Evolutionary conservation across 169 alveolate genomes (phyloP).

Genomic region (Perkinsus marinus): DNA sequence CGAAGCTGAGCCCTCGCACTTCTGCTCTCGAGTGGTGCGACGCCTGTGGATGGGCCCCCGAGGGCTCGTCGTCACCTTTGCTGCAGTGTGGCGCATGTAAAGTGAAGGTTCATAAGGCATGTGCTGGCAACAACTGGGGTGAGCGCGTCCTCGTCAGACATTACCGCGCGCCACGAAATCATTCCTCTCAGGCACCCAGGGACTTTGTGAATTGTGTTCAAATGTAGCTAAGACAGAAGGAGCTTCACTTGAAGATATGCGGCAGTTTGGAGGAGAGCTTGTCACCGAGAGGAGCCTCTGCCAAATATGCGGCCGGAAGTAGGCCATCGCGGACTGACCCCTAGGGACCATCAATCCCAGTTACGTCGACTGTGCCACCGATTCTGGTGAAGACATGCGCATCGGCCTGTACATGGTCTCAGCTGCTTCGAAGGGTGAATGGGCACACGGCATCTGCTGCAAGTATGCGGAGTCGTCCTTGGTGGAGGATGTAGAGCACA

Average conservation of each 20-base stretch:
- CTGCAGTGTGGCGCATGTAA: neutral
- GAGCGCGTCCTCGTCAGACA: neutral
- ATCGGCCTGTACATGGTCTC: neutral
- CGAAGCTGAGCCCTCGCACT: too few relatives aligned
- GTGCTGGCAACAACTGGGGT: neutral
- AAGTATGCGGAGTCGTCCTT: neutral
- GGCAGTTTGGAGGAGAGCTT: neutral
- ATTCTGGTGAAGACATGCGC: neutral
- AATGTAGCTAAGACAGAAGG: neutral
- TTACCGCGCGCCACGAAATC: too few relatives aligned
- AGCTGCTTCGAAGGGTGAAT: neutral
- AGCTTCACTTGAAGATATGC: neutral
- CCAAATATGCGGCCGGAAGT: neutral
- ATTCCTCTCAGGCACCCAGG: neutral
- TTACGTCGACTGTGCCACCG: neutral
- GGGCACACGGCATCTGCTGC: neutral
- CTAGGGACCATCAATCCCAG: neutral
- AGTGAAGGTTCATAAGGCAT: neutral
- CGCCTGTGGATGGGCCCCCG: neutral
- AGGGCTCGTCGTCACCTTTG: neutral
- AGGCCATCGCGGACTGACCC: neutral
- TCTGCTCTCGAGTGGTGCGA: neutral
- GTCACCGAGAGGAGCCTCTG: neutral
- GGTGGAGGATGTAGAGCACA: neutral
- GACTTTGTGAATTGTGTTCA: neutral